Evolutionary conservation across 495 filamentous ascomycete genomes (phyloP).

Genomic region (Chaetomium fimeti): DNA sequence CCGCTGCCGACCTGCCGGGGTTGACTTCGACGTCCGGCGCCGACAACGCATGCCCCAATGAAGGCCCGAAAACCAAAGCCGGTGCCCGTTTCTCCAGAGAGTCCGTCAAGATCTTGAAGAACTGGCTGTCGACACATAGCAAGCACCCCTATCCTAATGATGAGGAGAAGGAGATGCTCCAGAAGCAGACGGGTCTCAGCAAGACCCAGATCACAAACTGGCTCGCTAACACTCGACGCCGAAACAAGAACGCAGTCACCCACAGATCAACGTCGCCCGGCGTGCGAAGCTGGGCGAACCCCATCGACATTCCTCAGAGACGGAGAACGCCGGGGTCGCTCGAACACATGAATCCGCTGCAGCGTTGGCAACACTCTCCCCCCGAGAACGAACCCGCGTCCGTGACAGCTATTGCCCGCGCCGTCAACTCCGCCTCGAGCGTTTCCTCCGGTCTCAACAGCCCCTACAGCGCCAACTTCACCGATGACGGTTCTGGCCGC

Average conservation of each 20-base stretch:
- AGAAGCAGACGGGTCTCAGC: constrained; percentile 68
- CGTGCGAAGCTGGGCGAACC: constrained; percentile 51
- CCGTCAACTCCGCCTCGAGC: constrained; percentile 59
- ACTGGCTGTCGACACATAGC: constrained; percentile 72
- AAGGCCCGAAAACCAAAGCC: constrained; percentile 42
- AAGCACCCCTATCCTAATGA: constrained; percentile 80
- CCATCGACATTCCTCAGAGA: constrained; percentile 64
- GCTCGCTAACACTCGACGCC: constrained; percentile 79
- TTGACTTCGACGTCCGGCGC: constrained; percentile 19
- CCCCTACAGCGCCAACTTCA: constrained; percentile 52
- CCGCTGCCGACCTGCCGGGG: constrained; percentile 39
- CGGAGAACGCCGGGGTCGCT: constrained; percentile 47
- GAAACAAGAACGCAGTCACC: constrained; percentile 64
- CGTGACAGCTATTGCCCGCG: constrained; percentile 73
- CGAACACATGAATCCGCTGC: constrained; percentile 73
- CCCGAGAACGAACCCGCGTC: constrained; percentile 85
- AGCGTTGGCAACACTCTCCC: constrained; percentile 82
- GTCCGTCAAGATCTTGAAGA: constrained; percentile 70
- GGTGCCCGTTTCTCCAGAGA: constrained; percentile 69
- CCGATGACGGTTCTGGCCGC: constrained; percentile 66
- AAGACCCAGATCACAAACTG: constrained; percentile 79
- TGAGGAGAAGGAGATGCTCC: constrained; percentile 72
- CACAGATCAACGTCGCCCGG: constrained; percentile 58
- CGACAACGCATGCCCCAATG: constrained; percentile 38
- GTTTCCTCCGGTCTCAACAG: constrained; percentile 54